Evolutionary conservation across 805 yeast species (phyloP).

Genomic region (Kuraishia molischiana): DNA sequence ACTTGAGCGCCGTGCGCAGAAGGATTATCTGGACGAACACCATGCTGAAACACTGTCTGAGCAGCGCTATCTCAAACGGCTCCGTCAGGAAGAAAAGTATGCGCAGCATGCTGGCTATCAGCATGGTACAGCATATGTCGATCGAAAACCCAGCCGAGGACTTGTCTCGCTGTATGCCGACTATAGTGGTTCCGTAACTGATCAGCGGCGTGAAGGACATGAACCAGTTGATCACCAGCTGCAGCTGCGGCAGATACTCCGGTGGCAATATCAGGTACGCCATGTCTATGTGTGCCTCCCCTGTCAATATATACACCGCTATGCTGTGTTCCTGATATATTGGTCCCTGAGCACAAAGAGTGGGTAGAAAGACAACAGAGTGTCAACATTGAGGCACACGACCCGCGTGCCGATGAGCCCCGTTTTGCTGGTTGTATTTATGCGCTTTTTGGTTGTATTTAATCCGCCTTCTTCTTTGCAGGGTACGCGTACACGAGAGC

Average conservation of each 20-base stretch:
- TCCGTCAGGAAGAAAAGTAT: slow-evolving; percentile 69
- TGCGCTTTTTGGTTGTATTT: too few relatives aligned
- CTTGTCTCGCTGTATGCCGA: slow-evolving; percentile 51
- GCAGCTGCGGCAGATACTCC: slow-evolving; percentile 24
- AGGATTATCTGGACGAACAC: slow-evolving; percentile 64
- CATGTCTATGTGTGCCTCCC: too few relatives aligned
- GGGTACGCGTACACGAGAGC: slow-evolving; percentile 40
- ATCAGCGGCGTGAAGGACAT: slow-evolving; percentile 77
- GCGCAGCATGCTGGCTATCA: slow-evolving; percentile 63
- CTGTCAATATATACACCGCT: too few relatives aligned
- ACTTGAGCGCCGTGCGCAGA: slow-evolving; percentile 51
- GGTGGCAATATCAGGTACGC: slow-evolving; percentile 4
- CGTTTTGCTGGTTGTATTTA: background rate
- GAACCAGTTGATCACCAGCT: slow-evolving; percentile 49
- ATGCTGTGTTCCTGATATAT: too few relatives aligned
- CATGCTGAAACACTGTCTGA: slow-evolving; percentile 81
- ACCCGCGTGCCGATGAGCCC: background rate
- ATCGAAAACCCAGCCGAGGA: slow-evolving; percentile 75
- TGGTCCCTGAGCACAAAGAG: too few relatives aligned
- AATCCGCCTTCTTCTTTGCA: too few relatives aligned
- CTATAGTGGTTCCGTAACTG: slow-evolving; percentile 79
- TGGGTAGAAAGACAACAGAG: too few relatives aligned
- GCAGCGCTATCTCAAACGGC: slow-evolving; percentile 72
- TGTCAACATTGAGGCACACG: background rate
- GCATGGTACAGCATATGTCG: slow-evolving; percentile 91